Evolutionary conservation across 768 basidiomycete species (phyloP).

Genomic region (Suillus weaverae): DNA sequence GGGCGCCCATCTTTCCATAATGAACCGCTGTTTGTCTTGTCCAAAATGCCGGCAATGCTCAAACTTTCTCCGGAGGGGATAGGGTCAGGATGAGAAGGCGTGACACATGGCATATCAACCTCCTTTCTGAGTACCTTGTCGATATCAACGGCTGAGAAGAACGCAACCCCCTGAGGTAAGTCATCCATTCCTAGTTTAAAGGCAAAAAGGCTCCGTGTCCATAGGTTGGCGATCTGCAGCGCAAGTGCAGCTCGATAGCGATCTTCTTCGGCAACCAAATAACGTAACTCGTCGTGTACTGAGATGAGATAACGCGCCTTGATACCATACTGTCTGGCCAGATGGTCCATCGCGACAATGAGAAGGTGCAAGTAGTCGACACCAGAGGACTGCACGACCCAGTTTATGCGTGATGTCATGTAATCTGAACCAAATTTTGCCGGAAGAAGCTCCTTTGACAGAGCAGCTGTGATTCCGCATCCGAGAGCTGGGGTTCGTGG

Average conservation of each 20-base stretch:
- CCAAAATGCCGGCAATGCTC: constrained; percentile 64
- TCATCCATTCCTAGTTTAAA: constrained; percentile 95
- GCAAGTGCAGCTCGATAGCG: constrained; percentile 89
- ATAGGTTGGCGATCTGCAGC: constrained; percentile 91
- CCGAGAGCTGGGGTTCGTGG: constrained; percentile 93
- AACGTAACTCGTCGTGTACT: constrained; percentile 96
- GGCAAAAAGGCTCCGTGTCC: constrained; percentile 91
- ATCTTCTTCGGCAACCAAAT: constrained; percentile 87
- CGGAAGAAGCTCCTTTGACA: constrained; percentile 88
- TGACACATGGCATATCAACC: constrained; percentile 93
- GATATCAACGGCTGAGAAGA: constrained; percentile 95
- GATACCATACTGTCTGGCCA: constrained; percentile 79
- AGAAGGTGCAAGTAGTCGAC: constrained; percentile 98
- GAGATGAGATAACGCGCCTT: constrained; percentile 92
- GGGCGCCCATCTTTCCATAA: constrained; percentile 57
- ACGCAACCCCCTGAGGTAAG: constrained; percentile 91
- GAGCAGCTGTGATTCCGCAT: constrained; percentile 89
- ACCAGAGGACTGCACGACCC: constrained; percentile 98
- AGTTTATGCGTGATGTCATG: constrained; percentile 96
- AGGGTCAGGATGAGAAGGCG: constrained; percentile 82
- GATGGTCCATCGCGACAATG: constrained; percentile 91
- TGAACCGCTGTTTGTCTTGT: constrained; percentile 69
- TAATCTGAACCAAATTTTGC: constrained; percentile 82
- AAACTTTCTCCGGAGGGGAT: constrained; percentile 89
- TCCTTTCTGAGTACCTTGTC: constrained; percentile 92